Base-by-base conservation (phyloP, 305 asterid genomes). In the Stenogyne calaminthoides region DNA sequence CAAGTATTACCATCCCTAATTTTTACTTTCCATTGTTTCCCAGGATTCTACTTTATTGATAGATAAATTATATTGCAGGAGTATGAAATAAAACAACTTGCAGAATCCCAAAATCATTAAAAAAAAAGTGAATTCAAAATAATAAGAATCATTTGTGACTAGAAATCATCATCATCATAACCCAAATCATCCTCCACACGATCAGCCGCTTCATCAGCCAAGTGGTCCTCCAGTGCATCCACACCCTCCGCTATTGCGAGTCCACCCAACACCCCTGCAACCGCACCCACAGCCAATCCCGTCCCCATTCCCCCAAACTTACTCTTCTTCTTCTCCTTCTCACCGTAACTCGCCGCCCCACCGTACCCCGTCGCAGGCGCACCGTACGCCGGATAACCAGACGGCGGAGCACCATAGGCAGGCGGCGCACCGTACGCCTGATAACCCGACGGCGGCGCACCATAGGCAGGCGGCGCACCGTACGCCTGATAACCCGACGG, bases 211-310 rank as follows among this genome's bases (percentile, higher is more conserved):
- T 89, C 94, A 7, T 93, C 98, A 2, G 95, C 89, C n/a, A 89
- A 76, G 47, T 87, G 58, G 60, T 90, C 95, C 83, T 90, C 97
- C 49, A 84, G 55, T 19, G 86, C 86, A 67, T 91, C 96, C 29
- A 81, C 69, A 0, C 98, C 97, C 80, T 91, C 98, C 1, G 84
- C 80, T 27, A 93, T 67, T 1, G 98, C 98, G 8, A 93, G 72
- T 71, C 97, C 98, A 75, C 98, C 98, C 62, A 93, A 70, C 3
- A 52, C 90, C 69, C 98, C 98, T 39, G 95, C 97, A 25, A 84
- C 97, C 64, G 98, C 98, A 20, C 98, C 98, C 84, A 94, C 87
- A 47, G 97, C 98, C 85, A 94, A 70, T 73, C 98, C 98, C 63
- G 97, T 80, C 22, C 96, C 97, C 97, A 91, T 87, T 15, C 98